Base-by-base conservation (phyloP, 2,329 filamentous ascomycete genomes). In the Clarireedia monteithiana region DNA sequence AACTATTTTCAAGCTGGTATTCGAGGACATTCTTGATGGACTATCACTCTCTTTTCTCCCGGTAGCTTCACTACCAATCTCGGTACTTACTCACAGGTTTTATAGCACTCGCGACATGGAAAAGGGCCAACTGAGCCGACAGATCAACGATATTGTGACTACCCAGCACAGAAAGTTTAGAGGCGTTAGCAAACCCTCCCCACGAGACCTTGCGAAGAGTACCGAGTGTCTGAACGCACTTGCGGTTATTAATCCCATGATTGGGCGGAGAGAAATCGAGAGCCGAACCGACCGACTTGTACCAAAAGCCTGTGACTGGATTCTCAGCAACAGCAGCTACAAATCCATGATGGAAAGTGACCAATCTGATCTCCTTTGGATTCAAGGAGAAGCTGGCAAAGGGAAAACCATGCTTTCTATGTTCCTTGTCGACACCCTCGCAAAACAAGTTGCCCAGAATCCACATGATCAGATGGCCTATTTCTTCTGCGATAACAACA, bases 401-500 rank as follows among this genome's bases (percentile, higher is more conserved):
- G 53, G 48, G 38, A 56, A 56, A 56, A 51, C 53, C 20, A 56
- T 56, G 53, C 48, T 56, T 46, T 51, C 53, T 5, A 56, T 52
- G 48, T 52, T 45, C 23, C 53, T 56, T 4, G 42, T 56, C 23
- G 53, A 56, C 30, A 20, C 26, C 14, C 42, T 56, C 7, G 27
- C 48, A 48, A 56, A 56, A 27, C 48, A 56, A 30, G 48, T 56
- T 5, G 53, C 53, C 27, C 48, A 51, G n/a, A 56, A 24, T 4
- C 42, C 48, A 5, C 42, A 50, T 23, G 53, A 56, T 23, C 48
- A 55, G 50, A 20, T 55, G 3, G 53, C 53, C 5, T 55, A 55
- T 39, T 55, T 55, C 7, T 55, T 55, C 38, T 55, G 53, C 38
- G 53, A 55, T 6, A 55, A 55, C 9, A 55, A 55, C 47, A 50